Evolutionary conservation across 345 rosid genomes (phyloP), one percentile per base, ranked within the genome.

Genomic region (Linum lewisii): DNA sequence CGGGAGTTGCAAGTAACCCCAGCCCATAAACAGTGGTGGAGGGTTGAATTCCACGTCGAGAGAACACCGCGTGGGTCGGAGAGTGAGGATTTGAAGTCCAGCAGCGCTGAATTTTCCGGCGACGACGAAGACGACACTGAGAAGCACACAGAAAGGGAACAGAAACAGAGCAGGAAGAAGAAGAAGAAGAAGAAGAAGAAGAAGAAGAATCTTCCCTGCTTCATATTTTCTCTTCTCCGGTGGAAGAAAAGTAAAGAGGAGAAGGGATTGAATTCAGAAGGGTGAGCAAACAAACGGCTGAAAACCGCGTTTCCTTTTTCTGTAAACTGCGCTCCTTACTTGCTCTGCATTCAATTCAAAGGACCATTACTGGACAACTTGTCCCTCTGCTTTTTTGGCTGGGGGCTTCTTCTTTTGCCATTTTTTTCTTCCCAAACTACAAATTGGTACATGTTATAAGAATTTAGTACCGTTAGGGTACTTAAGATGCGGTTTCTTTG

Each of bases 111-210:
- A 29, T 24, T 54, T 9, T 54, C 57, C 29, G 18, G 29, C 0
- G 29, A 23, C 32, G 26, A 2, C 57, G 29, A 23, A 15, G 26
- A 2, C 57, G 18, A 10, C 15, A 42, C 14, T 11, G 47, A 42
- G 47, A 16, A 42, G 18, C 16, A 42, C 9, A 42, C 16, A 42
- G 47, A 4, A 3, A 42, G 16, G 14, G 18, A 11, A 54, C 18
- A 6, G 13, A 24, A 54, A 54, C 26, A 62, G 25, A 50, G 66
- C 55, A 58, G 22, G 10, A 9, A 16, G 42, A 56, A 52, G 21
- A 66, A 38, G 42, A 60, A 21, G 22, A 65, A 57, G 66, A 62
- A 20, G 44, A 65, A 5, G 24, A 53, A n/a, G n/a, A n/a, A n/a
- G n/a, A n/a, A n/a, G n/a, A n/a, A n/a, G n/a, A n/a, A n/a, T n/a